A percentile compares a stretch with the other conserved stretches of the same genome.
Conservation (phyloP, 306 rosid genomes). For the Cucurbita pepo region DNA sequence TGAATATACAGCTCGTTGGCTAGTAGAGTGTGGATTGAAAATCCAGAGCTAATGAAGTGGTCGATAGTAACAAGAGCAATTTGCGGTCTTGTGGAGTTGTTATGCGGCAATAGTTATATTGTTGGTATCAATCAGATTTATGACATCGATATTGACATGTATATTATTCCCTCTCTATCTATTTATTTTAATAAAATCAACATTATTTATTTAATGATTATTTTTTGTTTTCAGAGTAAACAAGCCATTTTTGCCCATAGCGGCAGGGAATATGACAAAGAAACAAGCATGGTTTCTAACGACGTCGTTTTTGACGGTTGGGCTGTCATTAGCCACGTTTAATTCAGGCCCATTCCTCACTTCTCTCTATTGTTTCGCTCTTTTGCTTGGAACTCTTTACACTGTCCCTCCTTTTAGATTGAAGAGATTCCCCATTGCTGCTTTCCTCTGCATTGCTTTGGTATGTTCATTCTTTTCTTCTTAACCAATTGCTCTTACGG, state of each 20-base stretch:
- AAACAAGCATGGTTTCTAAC: slow-evolving; percentile 81
- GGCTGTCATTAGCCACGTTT: slow-evolving; percentile 42
- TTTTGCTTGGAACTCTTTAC: slow-evolving; percentile 79
- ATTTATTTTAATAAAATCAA: neutral
- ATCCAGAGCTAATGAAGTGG: slow-evolving; percentile 76
- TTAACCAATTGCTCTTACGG: neutral
- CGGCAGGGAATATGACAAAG: slow-evolving; percentile 82
- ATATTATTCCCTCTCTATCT: slow-evolving; percentile 10
- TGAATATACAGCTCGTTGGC: slow-evolving; percentile 58
- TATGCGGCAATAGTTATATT: slow-evolving; percentile 83
- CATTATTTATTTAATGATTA: too few relatives aligned
- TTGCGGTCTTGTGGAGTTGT: slow-evolving; percentile 62
- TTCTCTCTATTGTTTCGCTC: slow-evolving; percentile 64
- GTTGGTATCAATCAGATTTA: slow-evolving; percentile 97
- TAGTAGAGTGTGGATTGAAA: slow-evolving; percentile 70
- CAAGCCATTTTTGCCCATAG: slow-evolving; percentile 88
- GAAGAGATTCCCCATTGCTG: slow-evolving; percentile 87
- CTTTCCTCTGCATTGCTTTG: slow-evolving; percentile 87
- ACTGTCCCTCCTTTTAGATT: slow-evolving; percentile 86
- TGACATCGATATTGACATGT: slow-evolving; percentile 85
- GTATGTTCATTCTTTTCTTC: slow-evolving; percentile 22
- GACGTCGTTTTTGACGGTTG: slow-evolving; percentile 51
- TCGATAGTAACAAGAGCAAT: slow-evolving; percentile 64
- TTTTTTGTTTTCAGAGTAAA: slow-evolving; percentile 38
- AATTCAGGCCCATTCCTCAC: slow-evolving; percentile 79